Percentiles rank a stretch among this genome's conserved stretches.
These are phyloP conservation scores for Ceratocystis lukuohia DNA, from an alignment of 2,329 filamentous ascomycete species.

Conservation along the genomic window DNA sequence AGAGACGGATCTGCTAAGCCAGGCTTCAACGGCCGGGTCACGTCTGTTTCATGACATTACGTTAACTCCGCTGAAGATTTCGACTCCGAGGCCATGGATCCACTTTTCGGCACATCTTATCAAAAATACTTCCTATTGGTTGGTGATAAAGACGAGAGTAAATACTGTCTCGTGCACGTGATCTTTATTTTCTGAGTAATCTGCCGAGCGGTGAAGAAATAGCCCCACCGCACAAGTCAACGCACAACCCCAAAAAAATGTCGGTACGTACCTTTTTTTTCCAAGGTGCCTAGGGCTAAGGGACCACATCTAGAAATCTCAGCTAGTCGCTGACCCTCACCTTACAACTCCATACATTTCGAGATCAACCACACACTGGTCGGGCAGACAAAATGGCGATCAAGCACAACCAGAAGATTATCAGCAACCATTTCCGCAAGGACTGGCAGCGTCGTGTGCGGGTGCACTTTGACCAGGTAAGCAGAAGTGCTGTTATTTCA, in stretches of 20 bases:
- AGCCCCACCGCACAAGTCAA: constrained; percentile 15
- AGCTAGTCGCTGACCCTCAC: constrained; percentile 19
- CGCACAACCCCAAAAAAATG: constrained; percentile 17
- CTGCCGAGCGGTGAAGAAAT: constrained; percentile 17
- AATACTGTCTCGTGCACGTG: constrained; percentile 15
- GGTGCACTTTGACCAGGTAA: constrained; percentile 98
- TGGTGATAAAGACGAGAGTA: constrained; percentile 7
- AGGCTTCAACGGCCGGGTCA: constrained; percentile 1
- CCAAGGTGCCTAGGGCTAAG: constrained; percentile 20
- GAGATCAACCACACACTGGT: constrained; percentile 19
- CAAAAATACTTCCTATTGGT: constrained; percentile 11
- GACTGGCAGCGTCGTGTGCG: constrained; percentile 99
- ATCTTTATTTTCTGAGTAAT: neutral
- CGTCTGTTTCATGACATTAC: constrained; percentile 13
- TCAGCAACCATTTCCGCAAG: constrained; percentile 99
- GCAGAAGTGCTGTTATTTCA: constrained; percentile 17
- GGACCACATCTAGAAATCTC: constrained; percentile 20
- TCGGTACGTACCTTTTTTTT: constrained; percentile 21
- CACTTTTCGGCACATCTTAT: constrained; percentile 10
- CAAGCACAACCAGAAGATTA: constrained; percentile 99
- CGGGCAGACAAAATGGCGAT: constrained; percentile 49
- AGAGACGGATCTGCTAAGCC: constrained; percentile 10
- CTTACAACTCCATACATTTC: constrained; percentile 18
- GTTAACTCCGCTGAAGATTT: constrained; percentile 14
- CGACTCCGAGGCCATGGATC: constrained; percentile 4